Base-by-base conservation (phyloP, 305 asterid genomes). In the Fraxinus albicans region DNA sequence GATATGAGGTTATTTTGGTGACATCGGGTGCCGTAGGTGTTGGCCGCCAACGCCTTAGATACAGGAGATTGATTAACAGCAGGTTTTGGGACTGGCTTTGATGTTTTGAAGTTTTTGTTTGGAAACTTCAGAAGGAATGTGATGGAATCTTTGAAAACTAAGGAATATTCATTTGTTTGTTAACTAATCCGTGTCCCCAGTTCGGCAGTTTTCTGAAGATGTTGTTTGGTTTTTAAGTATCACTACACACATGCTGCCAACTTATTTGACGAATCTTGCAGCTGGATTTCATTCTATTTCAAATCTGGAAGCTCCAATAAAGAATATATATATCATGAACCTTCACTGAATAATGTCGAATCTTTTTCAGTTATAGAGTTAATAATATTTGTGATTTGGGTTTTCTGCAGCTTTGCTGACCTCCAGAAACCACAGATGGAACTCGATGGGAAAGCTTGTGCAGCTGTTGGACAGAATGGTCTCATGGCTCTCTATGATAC, bases 381-480 rank as follows among this genome's bases (percentile, higher is more conserved):
- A 42, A 19, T 19, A 23, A 19, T 63, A 63, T 0, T 58, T 25
- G 72, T 81, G 7, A 69, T 79, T 40, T 47, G 78, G 69, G 21
- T 53, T 75, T 65, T 86, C 10, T 85, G 85, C 95, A 96, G 98
- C 86, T 96, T 96, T 84, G 95, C 97, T 13, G 99, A 93, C 87
- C 98, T 95, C 83, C 98, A 95, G 87, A 96, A 96, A 89, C 99
- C 97, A 40, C 98, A 96, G 86, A 78, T 85, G 81, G 99, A 96
- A 83, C 97, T 96, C 77, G 98, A 93, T 77, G 99, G 99, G 83
- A 96, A 96, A 89, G 98, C 98, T 83, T 96, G 99, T 87, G 98
- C 99, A 9, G 98, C 97, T 82, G 98, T 96, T 80, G 99, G 99
- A 58, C 99, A 96, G 89, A 96, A 93, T 88, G 98, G 98, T 84